Conservation (phyloP, 2,329 filamentous ascomycete genomes). For the Scytalidium lignicola region DNA sequence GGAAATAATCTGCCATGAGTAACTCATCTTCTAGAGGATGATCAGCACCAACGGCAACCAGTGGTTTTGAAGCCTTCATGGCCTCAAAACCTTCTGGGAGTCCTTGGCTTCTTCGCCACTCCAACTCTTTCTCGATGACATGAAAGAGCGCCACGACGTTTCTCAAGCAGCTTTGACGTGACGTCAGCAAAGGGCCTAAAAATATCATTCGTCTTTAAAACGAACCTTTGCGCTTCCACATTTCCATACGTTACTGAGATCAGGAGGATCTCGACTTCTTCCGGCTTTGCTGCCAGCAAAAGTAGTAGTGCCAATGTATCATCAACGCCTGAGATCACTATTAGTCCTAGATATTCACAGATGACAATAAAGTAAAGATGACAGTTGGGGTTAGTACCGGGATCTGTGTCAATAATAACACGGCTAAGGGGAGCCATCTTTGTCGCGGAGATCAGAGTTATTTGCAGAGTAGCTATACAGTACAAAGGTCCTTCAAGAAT, state of each 20-base stretch:
- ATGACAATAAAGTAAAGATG: neutral
- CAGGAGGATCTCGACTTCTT: conserved; percentile 81
- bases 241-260: conserved; percentile 93
- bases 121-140: conserved; percentile 81
- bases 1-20: conserved; percentile 81
- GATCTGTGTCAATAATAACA: conserved; percentile 96
- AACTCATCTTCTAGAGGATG: conserved; percentile 80
- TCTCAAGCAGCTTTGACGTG: conserved; percentile 61
- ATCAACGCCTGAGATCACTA: conserved; percentile 61
- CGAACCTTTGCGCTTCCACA: conserved; percentile 75
- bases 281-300: conserved; percentile 72
- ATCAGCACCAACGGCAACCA: conserved; percentile 82
- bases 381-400: conserved; percentile 47
- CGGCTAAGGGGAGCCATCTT: conserved; percentile 63
- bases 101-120: conserved; percentile 71
- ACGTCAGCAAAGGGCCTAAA: conserved; percentile 4
- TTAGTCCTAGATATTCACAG: conserved; percentile 7
- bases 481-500: too few relatives aligned
- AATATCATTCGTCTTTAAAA: neutral
- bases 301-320: conserved; percentile 89
- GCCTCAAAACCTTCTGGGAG: conserved; percentile 66
- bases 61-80: conserved; percentile 67
- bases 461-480: neutral
- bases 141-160: conserved; percentile 91
- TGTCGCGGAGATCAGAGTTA: conserved; percentile 1